phyloP scores from a whole-genome alignment of 192 early-diverging fungal species.

The Chytriomyces hyalinus region DNA sequence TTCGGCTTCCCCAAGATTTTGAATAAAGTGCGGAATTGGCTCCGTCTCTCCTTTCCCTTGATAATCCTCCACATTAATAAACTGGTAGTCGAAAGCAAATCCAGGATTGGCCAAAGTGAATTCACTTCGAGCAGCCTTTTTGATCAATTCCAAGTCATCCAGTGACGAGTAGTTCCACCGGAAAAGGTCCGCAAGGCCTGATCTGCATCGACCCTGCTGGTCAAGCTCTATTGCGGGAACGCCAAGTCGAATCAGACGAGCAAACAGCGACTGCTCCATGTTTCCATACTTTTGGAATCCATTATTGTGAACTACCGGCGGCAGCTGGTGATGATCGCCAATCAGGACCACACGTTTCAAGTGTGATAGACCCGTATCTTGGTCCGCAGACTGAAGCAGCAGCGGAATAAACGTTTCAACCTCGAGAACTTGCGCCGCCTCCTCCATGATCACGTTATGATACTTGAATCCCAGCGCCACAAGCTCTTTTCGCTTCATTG shows the following conservation, averaged over 20 bases:
- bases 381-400: slow-evolving; percentile 68
- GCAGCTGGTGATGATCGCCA: slow-evolving; percentile 97
- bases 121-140: slow-evolving; percentile 32
- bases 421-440: slow-evolving; percentile 93
- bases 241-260: slow-evolving; percentile 87
- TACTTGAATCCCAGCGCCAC: slow-evolving; percentile 91
- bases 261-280: slow-evolving; percentile 95
- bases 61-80: slow-evolving; percentile 83
- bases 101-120: slow-evolving; percentile 82
- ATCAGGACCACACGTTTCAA: slow-evolving; percentile 92
- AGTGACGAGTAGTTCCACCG: slow-evolving; percentile 78
- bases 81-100: slow-evolving; percentile 85
- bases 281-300: slow-evolving; percentile 85
- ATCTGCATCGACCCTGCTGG: slow-evolving; percentile 82
- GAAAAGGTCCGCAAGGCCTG: slow-evolving; percentile 82
- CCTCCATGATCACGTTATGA: slow-evolving; percentile 96
- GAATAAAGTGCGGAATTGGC: slow-evolving; percentile 86
- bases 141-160: slow-evolving; percentile 23
- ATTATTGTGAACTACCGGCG: slow-evolving; percentile 90
- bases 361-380: slow-evolving; percentile 60
- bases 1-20: slow-evolving; percentile 98
- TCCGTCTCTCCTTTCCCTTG: slow-evolving; percentile 81
- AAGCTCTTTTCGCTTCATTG: slow-evolving; percentile 86
- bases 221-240: slow-evolving; percentile 92
- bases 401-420: slow-evolving; percentile 95